phyloP scores from a whole-genome alignment of 169 alveolate genomes.

The Prorocentrum cordatum region DNA sequence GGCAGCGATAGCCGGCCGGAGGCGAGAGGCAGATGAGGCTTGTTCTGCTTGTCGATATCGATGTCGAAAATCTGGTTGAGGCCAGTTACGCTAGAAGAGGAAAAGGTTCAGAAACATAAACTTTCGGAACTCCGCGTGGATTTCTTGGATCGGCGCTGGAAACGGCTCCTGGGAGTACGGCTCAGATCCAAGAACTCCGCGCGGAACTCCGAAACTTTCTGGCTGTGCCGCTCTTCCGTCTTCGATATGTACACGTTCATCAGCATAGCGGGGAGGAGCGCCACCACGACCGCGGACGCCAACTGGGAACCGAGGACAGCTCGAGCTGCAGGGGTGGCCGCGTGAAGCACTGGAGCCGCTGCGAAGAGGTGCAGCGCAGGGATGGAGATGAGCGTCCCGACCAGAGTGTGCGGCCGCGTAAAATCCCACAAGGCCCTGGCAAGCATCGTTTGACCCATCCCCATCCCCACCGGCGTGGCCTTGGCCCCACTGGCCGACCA shows the following conservation, averaged over 20 bases:
- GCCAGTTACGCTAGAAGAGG: constrained; percentile 57
- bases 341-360: constrained; percentile 16
- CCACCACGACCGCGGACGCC: neutral
- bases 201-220: neutral
- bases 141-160: too few species aligned
- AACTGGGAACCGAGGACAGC: neutral
- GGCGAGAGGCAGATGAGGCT: constrained; percentile 51
- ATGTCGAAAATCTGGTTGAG: constrained; percentile 45
- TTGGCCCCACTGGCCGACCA: neutral
- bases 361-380: constrained; percentile 36
- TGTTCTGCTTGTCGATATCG: constrained; percentile 7
- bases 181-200: neutral
- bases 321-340: too few species aligned
- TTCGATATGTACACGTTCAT: neutral
- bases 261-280: constrained; percentile 34
- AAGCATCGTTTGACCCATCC: too few species aligned
- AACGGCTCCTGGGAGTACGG: neutral
- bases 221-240: neutral
- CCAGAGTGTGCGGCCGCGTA: constrained; percentile 53
- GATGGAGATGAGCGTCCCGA: constrained; percentile 29
- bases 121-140: neutral
- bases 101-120: neutral
- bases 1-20: constrained; percentile 16
- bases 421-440: constrained; percentile 13
- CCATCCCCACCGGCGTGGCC: neutral